Base-by-base conservation (phyloP, 169 alveolate genomes). In the Babesia caballi region DNA sequence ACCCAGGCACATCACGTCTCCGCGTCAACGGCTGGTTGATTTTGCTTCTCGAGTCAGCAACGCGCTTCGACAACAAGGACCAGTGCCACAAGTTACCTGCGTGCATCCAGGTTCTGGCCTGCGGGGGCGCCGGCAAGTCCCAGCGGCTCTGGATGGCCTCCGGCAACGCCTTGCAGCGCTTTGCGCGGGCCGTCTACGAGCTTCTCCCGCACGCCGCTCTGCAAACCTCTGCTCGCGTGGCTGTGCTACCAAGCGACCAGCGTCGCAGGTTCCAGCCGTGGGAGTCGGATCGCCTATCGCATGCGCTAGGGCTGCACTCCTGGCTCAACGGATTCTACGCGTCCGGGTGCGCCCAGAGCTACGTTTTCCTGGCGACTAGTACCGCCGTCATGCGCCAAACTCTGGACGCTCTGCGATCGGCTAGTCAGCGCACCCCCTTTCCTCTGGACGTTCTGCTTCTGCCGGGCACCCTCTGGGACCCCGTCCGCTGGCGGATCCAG, bases 391-490 rank as follows among this genome's bases (percentile, higher is more conserved):
- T 8, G 21, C 41, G n/a, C 9, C 44, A 63, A 1, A 38, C 0
- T 8, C 4, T 63, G 35, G 21, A 3, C 0, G 32, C 12, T 4
- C 17, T 46, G 27, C 5, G 32, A 25, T 7, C 8, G 3, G 42
- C 2, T 1, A 9, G 51, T 15, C 23, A 28, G 35, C 30, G 8
- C 25, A 44, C 25, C 9, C 3, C 15, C 0, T 9, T 46, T 4
- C 4, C 12, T 3, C 14, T 63, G 36, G 73, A 63, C 60, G 30
- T 1, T 0, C 21, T 63, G 25, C 50, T 63, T 4, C 41, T 53
- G 0, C 73, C 73, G 4, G 73, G 73, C 41, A 63, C 73, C 28
- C 54, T 35, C 44, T 63, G 73, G 73, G 73, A 63, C 35, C 61
- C 73, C 33, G 27, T 6, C 1, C 42, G 61, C 32, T 63, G 73